Evolutionary conservation across 495 filamentous ascomycete species (phyloP).

Genomic region (Delitschia confertaspora): DNA sequence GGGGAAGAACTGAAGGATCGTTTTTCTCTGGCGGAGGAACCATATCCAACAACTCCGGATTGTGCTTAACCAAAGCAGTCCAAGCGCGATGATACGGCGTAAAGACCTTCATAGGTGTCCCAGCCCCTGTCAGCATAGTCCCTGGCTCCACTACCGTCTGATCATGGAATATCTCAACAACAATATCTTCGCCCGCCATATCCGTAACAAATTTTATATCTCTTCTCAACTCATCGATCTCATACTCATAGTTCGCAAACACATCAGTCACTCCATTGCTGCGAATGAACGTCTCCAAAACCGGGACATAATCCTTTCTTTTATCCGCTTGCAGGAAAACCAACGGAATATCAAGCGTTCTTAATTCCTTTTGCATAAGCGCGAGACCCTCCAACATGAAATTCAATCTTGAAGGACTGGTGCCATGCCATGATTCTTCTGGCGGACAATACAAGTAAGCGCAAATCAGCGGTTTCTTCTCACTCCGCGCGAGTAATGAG

Average conservation of each 20-base stretch:
- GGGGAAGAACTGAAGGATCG: conserved; percentile 20
- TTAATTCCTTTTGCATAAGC: conserved; percentile 35
- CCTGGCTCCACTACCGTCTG: conserved; percentile 38
- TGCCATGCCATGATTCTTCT: conserved; percentile 35
- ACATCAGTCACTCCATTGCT: conserved; percentile 39
- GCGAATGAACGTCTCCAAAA: conserved; percentile 34
- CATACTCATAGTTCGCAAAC: conserved; percentile 51
- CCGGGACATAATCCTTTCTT: conserved; percentile 32
- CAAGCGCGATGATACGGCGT: conserved; percentile 37
- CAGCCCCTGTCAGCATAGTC: conserved; percentile 29
- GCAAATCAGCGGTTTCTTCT: conserved; percentile 33
- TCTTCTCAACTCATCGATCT: conserved; percentile 50
- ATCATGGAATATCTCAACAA: conserved; percentile 33
- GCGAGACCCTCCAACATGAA: conserved; percentile 38
- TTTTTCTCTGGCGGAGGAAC: conserved; percentile 29
- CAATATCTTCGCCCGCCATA: conserved; percentile 11
- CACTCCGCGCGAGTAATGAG: conserved; percentile 27
- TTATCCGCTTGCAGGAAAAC: conserved; percentile 31
- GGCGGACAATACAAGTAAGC: conserved; percentile 35
- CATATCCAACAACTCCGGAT: conserved; percentile 32
- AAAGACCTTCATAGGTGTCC: conserved; percentile 40
- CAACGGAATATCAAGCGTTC: conserved; percentile 37
- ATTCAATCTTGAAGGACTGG: conserved; percentile 36
- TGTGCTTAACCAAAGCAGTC: conserved; percentile 31
- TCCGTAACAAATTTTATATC: conserved; percentile 35